Evolutionary conservation across 768 basidiomycete genomes (phyloP).

Genomic region (Russula sp.): DNA sequence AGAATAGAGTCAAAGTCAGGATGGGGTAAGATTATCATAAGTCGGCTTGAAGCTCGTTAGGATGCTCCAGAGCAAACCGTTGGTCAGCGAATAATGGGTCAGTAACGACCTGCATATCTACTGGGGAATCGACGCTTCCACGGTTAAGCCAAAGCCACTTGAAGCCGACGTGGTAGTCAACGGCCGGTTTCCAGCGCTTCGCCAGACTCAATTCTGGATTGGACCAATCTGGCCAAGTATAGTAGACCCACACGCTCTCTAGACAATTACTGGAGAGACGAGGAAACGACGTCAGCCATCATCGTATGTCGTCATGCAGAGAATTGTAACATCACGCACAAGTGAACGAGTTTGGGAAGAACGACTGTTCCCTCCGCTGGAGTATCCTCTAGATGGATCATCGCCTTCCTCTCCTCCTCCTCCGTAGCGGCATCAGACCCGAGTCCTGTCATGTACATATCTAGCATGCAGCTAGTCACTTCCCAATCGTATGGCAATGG

Average conservation of each 20-base stretch:
- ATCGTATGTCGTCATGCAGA: not conserved
- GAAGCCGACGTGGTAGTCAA: slow-evolving; percentile 47
- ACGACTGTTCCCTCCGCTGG: slow-evolving; percentile 45
- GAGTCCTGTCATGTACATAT: slow-evolving; percentile 46
- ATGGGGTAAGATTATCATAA: no score
- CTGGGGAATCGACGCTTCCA: slow-evolving; percentile 25
- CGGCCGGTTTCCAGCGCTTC: slow-evolving; percentile 44
- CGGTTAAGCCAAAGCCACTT: slow-evolving; percentile 54
- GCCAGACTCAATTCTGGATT: slow-evolving; percentile 42
- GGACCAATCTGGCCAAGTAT: slow-evolving; percentile 48
- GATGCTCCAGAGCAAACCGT: slow-evolving; percentile 30
- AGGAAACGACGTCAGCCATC: slow-evolving; percentile 22
- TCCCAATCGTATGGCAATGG: slow-evolving; percentile 49
- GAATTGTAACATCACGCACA: slow-evolving; percentile 38
- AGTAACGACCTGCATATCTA: slow-evolving; percentile 39
- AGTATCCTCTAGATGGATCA: slow-evolving; percentile 40
- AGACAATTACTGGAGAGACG: slow-evolving; percentile 42
- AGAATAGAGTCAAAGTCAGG: not conserved
- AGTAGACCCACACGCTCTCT: slow-evolving; percentile 43
- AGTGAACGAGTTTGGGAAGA: slow-evolving; percentile 49
- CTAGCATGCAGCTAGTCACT: slow-evolving; percentile 48
- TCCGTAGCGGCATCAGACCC: slow-evolving; percentile 42
- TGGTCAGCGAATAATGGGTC: slow-evolving; percentile 46
- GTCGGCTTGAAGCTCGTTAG: no score
- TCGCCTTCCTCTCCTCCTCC: slow-evolving; percentile 39